Evolutionary conservation across 768 basidiomycete genomes (phyloP), one percentile per base, ranked within the genome.

Genomic region (Collybiopsis confluens): DNA sequence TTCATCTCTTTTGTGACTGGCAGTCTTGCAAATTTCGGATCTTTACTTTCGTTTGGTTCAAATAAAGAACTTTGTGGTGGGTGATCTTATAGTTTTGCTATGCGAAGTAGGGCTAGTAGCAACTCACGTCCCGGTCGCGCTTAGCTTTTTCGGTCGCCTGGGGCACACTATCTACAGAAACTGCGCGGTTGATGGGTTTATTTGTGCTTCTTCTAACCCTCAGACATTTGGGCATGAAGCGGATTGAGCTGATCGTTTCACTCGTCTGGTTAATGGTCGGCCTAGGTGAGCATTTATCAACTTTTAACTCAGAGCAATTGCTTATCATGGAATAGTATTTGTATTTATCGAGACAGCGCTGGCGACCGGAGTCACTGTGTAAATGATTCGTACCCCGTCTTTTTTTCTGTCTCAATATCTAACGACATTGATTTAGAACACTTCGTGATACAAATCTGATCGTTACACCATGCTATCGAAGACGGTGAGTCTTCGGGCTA

Each of bases 61-160:
- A 43, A 45, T 24, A 56, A 54, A 47, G 60, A 59, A 9, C 51
- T 58, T 28, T 65, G 63, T 44, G 60, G 63, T 60, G 11, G 18
- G 24, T 46, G 28, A 18, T 13, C 30, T 33, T 13, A 33, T 13
- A 33, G 6, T 28, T 30, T 5, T 20, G 36, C 43, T 24, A 23
- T 40, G n/a, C n/a, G n/a, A n/a, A n/a, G n/a, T n/a, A n/a, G n/a
- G n/a, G n/a, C 24, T 24, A 8, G 23, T 15, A 26, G 37, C 49
- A 27, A 2, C 40, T 35, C 20, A 27, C 21, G 27, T 23, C 46
- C 23, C 24, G n/a, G 48, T 13, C 18, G 40, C 42, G 37, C 4
- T 57, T 52, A 78, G 77, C 73, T 6, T 77, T 77, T 55, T 64
- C 74, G 1, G 65, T 77, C 24, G 73, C 75, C 2, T 77, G 72